A percentile compares a stretch with the other conserved stretches of the same genome.
phyloP scores from a whole-genome alignment of 805 yeast genomes.

The Saccharomyces cerevisiae region DNA sequence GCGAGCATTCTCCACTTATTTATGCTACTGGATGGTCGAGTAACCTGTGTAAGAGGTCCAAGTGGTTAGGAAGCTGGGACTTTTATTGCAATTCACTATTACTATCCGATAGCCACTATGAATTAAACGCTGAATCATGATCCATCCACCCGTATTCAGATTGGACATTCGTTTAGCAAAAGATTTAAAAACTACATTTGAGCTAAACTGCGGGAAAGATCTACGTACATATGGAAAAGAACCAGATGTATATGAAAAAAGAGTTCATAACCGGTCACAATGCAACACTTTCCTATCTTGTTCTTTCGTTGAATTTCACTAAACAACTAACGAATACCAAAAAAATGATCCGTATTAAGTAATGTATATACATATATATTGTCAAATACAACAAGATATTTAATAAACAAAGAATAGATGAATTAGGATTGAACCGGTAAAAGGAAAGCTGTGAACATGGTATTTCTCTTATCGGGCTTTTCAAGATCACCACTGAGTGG shows the following conservation, averaged over 20 bases:
- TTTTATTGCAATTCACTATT: slow-evolving; percentile 65
- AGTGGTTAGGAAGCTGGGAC: slow-evolving; percentile 70
- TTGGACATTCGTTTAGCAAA: not conserved
- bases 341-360: not conserved
- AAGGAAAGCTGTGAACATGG: not conserved
- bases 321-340: not conserved
- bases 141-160: not conserved
- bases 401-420: not conserved
- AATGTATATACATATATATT: not conserved
- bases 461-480: not conserved
- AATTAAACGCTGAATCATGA: not conserved
- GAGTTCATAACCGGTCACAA: not conserved
- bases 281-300: not conserved
- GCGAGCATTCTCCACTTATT: slow-evolving; percentile 58
- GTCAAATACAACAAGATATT: not conserved
- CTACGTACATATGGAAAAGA: not conserved
- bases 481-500: not conserved
- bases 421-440: not conserved
- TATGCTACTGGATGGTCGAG: slow-evolving; percentile 80
- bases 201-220: not conserved
- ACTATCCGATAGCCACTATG: not conserved
- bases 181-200: not conserved
- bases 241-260: not conserved
- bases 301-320: not conserved
- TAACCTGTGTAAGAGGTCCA: slow-evolving; percentile 51